Evolutionary conservation across 1,284 basidiomycete species (phyloP).

Genomic region (Trichosporon sp.): DNA sequence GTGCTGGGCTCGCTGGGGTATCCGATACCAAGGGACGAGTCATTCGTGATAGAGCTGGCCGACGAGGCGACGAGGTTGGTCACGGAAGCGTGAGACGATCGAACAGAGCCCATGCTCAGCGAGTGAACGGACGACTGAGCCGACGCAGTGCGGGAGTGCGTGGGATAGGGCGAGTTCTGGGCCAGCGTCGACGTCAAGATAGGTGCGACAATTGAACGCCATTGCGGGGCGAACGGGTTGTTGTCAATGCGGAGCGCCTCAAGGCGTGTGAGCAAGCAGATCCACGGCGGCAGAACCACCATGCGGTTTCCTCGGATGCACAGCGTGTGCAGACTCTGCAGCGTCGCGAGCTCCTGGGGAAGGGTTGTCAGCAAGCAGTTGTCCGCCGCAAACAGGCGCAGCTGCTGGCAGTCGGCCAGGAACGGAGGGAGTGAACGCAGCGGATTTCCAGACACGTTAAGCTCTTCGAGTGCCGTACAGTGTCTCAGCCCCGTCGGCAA

Average conservation of each 20-base stretch:
- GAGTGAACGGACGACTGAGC: slow-evolving; percentile 11
- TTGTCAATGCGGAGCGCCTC: slow-evolving; percentile 85
- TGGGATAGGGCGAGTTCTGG: not conserved
- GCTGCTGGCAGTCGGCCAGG: slow-evolving; percentile 65
- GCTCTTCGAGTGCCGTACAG: slow-evolving; percentile 80
- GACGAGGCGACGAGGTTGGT: slow-evolving; percentile 2
- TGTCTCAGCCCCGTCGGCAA: slow-evolving; percentile 72
- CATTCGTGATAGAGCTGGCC: slow-evolving; percentile 5
- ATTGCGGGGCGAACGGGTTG: slow-evolving; percentile 88
- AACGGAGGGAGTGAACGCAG: slow-evolving; percentile 78
- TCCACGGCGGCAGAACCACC: slow-evolving; percentile 85
- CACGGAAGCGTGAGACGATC: slow-evolving; percentile 10
- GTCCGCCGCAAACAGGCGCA: slow-evolving; percentile 86
- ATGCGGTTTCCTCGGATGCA: slow-evolving; percentile 84
- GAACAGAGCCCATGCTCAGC: slow-evolving; percentile 4
- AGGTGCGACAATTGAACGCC: slow-evolving; percentile 81
- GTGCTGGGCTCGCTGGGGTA: not conserved
- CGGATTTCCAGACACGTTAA: slow-evolving; percentile 88
- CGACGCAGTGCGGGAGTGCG: slow-evolving; percentile 13
- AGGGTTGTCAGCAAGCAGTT: slow-evolving; percentile 72
- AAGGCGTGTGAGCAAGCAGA: slow-evolving; percentile 74
- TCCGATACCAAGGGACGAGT: slow-evolving; percentile 8
- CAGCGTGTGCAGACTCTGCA: slow-evolving; percentile 75
- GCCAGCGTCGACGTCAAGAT: slow-evolving; percentile 30
- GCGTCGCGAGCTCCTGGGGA: slow-evolving; percentile 62